phyloP scores from a whole-genome alignment of 495 filamentous ascomycete species.

The Penicillium crystallinum region DNA sequence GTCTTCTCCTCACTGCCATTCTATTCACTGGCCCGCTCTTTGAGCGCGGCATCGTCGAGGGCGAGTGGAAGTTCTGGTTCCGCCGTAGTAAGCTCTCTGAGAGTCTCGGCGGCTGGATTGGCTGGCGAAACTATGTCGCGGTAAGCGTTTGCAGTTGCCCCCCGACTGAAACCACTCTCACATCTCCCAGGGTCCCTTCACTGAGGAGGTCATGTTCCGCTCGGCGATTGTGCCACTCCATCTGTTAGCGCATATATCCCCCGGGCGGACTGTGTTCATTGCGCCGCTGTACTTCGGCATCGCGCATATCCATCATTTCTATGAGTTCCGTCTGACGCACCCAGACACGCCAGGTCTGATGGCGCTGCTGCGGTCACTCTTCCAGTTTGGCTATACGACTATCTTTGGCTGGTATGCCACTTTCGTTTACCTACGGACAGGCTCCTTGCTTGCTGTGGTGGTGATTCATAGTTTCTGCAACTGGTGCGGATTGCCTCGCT shows the following conservation, averaged over 20 bases:
- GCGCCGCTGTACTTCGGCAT: conserved; percentile 91
- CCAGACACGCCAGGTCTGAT: conserved; percentile 57
- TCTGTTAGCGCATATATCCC: conserved; percentile 60
- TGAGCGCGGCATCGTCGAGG: conserved; percentile 65
- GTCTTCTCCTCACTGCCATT: conserved; percentile 63
- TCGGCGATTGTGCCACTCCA: conserved; percentile 77
- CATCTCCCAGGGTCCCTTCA: conserved; percentile 66
- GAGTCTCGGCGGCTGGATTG: conserved; percentile 55
- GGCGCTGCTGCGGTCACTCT: conserved; percentile 61
- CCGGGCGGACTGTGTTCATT: conserved; percentile 62
- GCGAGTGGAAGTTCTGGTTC: conserved; percentile 63
- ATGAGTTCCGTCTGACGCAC: conserved; percentile 83
- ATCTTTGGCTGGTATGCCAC: conserved; percentile 90
- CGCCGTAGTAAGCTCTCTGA: conserved; percentile 35
- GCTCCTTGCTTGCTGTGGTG: conserved; percentile 67
- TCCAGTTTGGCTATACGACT: conserved; percentile 91
- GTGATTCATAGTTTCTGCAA: conserved; percentile 88
- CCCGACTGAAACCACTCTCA: neutral
- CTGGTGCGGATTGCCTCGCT: conserved; percentile 77
- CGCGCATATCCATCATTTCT: conserved; percentile 91
- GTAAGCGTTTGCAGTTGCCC: conserved; percentile 30
- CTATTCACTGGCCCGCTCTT: conserved; percentile 85
- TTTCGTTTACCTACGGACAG: conserved; percentile 85
- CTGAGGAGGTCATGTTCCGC: conserved; percentile 92
- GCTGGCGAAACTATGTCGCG: conserved; percentile 61